A percentile compares a stretch with the other conserved stretches of the same genome.
Conservation (phyloP, 2,329 filamentous ascomycete genomes). For the Aspergillus novofumigatus region DNA sequence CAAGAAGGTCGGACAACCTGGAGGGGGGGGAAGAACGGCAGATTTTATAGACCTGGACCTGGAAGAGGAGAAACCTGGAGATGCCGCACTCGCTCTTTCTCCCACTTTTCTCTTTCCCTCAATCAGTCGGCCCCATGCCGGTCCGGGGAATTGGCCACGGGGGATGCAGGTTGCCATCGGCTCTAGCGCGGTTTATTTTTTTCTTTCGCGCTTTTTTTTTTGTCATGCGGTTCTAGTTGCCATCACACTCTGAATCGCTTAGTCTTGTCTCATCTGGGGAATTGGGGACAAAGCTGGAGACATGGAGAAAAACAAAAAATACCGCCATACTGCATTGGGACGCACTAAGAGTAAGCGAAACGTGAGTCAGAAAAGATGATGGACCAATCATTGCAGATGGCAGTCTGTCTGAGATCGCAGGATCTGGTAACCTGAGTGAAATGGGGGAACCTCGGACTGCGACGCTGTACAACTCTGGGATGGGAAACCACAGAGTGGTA, state of each 20-base stretch:
- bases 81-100: background rate
- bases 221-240: background rate
- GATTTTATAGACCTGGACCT: background rate
- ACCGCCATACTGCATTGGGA: background rate
- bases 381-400: background rate
- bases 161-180: background rate
- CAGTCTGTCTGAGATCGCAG: background rate
- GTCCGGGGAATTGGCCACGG: background rate
- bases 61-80: constrained; percentile 1
- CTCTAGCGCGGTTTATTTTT: background rate
- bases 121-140: background rate
- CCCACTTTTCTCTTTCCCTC: background rate
- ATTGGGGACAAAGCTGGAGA: background rate
- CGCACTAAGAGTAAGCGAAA: background rate
- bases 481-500: background rate
- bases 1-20: background rate
- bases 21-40: background rate
- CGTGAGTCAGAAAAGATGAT: background rate
- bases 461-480: background rate
- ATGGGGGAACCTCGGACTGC: background rate
- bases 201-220: background rate
- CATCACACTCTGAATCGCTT: background rate
- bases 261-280: background rate
- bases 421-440: background rate
- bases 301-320: background rate